A percentile compares a stretch with the other conserved stretches of the same genome.
These are phyloP conservation scores for Amorphotheca resinae DNA, from an alignment of 495 filamentous ascomycete genomes.

Conservation along the genomic window DNA sequence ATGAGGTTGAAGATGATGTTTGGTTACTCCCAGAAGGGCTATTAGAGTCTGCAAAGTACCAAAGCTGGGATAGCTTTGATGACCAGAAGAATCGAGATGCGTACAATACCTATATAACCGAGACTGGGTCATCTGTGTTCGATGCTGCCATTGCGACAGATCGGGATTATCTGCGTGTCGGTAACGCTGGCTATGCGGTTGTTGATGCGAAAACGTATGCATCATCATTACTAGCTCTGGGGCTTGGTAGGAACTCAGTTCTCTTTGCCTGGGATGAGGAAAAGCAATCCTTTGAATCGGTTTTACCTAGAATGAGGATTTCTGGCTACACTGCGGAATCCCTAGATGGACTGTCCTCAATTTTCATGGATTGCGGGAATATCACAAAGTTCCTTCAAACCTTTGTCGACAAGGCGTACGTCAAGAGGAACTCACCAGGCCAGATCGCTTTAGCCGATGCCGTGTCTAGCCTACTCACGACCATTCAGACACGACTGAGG, in stretches of 20 bases:
- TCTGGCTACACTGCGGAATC: constrained; percentile 54
- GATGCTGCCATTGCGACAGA: constrained; percentile 47
- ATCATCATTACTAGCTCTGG: constrained; percentile 54
- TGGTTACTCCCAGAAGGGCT: constrained; percentile 36
- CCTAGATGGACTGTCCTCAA: constrained; percentile 42
- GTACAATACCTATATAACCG: constrained; percentile 56
- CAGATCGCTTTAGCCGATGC: constrained; percentile 50
- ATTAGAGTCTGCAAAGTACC: constrained; percentile 31
- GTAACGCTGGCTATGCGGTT: constrained; percentile 20
- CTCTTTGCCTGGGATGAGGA: constrained; percentile 59
- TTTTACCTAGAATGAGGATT: constrained; percentile 41
- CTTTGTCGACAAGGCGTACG: constrained; percentile 39
- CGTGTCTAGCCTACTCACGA: constrained; percentile 40
- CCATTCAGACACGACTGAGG: constrained; percentile 44
- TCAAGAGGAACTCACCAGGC: constrained; percentile 32
- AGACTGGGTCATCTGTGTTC: constrained; percentile 60
- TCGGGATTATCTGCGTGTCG: constrained; percentile 21
- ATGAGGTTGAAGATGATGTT: constrained; percentile 32
- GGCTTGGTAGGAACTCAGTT: constrained; percentile 67
- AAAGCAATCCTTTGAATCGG: constrained; percentile 44
- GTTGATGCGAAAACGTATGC: constrained; percentile 39
- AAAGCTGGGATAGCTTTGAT: constrained; percentile 64
- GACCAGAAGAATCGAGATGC: constrained; percentile 28
- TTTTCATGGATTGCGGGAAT: constrained; percentile 48
- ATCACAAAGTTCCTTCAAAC: constrained; percentile 37